These are phyloP conservation scores for Bombardia bombarda DNA, from an alignment of 495 filamentous ascomycete genomes.

Conservation along the genomic window DNA sequence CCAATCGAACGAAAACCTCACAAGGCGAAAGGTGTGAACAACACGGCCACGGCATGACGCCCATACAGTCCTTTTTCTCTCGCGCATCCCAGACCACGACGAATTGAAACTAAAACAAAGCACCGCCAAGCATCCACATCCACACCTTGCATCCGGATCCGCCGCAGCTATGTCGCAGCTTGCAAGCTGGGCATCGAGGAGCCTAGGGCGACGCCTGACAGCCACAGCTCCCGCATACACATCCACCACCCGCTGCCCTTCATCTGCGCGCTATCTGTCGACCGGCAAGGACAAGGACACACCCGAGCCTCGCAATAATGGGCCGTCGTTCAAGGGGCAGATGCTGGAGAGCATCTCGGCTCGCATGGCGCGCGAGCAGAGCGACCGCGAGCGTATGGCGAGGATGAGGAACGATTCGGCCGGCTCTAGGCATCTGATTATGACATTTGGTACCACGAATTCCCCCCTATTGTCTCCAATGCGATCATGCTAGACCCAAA, in stretches of 20 bases:
- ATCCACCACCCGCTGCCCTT: neutral
- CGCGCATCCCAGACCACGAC: no score
- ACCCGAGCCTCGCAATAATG: neutral
- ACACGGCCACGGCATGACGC: no score
- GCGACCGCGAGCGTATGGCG: slow-evolving; percentile 59
- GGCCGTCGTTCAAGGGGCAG: slow-evolving; percentile 69
- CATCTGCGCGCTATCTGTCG: slow-evolving; percentile 12
- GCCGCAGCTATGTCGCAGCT: slow-evolving; percentile 21
- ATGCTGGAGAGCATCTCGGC: slow-evolving; percentile 75
- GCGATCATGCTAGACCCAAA: neutral
- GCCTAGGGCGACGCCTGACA: slow-evolving; percentile 2
- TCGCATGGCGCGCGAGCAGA: slow-evolving; percentile 66
- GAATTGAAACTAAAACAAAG: no score
- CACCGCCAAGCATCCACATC: no score
- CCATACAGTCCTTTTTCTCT: no score
- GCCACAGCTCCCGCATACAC: slow-evolving; percentile 2
- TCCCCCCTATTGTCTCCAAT: slow-evolving; percentile 1
- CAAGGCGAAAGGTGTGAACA: no score
- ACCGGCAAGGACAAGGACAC: slow-evolving; percentile 14
- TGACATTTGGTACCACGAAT: slow-evolving; percentile 51
- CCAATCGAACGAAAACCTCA: no score
- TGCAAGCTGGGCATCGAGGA: slow-evolving; percentile 16
- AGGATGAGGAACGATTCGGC: slow-evolving; percentile 44
- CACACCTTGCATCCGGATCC: neutral
- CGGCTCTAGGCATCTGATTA: slow-evolving; percentile 48